A percentile compares a stretch with the other conserved stretches of the same genome.
phyloP scores from a whole-genome alignment of 2,329 filamentous ascomycete species.

The Fusarium stilboides region DNA sequence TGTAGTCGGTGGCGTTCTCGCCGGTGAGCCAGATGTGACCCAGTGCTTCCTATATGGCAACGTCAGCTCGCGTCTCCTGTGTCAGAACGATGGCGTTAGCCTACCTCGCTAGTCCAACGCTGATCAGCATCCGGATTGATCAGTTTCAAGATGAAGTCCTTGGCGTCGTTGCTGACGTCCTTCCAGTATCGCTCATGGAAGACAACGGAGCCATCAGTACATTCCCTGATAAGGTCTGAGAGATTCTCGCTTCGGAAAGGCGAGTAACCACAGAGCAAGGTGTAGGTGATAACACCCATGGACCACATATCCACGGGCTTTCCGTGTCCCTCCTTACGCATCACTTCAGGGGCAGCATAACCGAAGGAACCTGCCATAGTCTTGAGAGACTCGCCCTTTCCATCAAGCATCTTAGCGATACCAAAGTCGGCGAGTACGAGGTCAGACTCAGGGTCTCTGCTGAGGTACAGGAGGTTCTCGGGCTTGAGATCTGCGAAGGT shows the following conservation, averaged over 20 bases:
- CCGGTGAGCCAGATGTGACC: constrained; percentile 91
- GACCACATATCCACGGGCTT: constrained; percentile 99
- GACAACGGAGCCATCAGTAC: constrained; percentile 84
- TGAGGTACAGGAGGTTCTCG: constrained; percentile 96
- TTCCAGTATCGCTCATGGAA: constrained; percentile 99
- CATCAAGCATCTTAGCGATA: constrained; percentile 97
- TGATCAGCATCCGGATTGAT: constrained; percentile 84
- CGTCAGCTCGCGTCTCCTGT: constrained; percentile 37
- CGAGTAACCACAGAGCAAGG: constrained; percentile 96
- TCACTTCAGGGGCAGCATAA: constrained; percentile 97
- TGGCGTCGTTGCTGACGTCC: constrained; percentile 94
- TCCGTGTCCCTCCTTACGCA: constrained; percentile 97
- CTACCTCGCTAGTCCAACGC: constrained; percentile 83
- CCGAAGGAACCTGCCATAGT: constrained; percentile 99
- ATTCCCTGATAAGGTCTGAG: constrained; percentile 94
- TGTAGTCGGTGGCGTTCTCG: constrained; percentile 92
- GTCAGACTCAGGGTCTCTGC: constrained; percentile 80
- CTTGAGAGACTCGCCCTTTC: constrained; percentile 90
- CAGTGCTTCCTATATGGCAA: constrained; percentile 74
- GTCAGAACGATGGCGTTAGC: constrained; percentile 43
- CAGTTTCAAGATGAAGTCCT: constrained; percentile 89
- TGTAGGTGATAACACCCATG: constrained; percentile 98
- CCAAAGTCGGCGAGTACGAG: constrained; percentile 97
- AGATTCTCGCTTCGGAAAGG: constrained; percentile 97
- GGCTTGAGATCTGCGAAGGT: constrained; percentile 86